Percentiles rank a stretch among this genome's conserved stretches.
Conservation (phyloP, 1,284 basidiomycete genomes). For the Anthracocystis setariae region DNA sequence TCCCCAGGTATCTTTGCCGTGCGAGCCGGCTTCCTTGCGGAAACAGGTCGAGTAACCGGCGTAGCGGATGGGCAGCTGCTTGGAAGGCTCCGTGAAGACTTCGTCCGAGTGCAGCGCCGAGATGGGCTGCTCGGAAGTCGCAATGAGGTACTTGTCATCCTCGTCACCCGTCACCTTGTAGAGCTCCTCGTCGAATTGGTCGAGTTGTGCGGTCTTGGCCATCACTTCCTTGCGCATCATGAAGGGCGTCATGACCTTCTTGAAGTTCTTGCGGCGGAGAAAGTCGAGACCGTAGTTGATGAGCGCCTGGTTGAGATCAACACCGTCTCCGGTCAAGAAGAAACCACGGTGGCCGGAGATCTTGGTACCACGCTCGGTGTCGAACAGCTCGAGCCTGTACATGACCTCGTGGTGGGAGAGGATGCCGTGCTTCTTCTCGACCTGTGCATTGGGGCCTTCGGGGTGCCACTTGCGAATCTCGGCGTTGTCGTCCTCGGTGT, state of each 20-base stretch:
- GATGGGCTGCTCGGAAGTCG: constrained; percentile 97
- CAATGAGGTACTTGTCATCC: constrained; percentile 98
- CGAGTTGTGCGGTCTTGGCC: constrained; percentile 96
- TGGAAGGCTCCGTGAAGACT: constrained; percentile 93
- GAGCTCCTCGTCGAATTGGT: constrained; percentile 97
- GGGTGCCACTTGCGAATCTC: constrained; percentile 87
- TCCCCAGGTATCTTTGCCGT: constrained; percentile 98
- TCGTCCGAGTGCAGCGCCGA: constrained; percentile 94
- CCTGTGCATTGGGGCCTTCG: constrained; percentile 75
- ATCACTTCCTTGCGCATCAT: constrained; percentile 98
- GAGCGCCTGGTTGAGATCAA: constrained; percentile 96
- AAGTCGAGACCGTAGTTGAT: constrained; percentile 96
- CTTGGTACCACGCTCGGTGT: constrained; percentile 89
- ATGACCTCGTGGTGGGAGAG: constrained; percentile 97
- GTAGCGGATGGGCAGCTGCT: constrained; percentile 85
- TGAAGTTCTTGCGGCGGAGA: constrained; percentile 82
- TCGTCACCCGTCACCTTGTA: constrained; percentile 91
- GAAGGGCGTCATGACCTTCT: constrained; percentile 96
- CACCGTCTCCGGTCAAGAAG: constrained; percentile 92
- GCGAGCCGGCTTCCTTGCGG: constrained; percentile 96
- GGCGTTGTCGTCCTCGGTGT: constrained; percentile 94
- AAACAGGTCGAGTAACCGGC: constrained; percentile 89
- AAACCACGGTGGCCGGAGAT: constrained; percentile 94
- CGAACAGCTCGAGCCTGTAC: constrained; percentile 90
- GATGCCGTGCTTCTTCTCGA: constrained; percentile 75